phyloP scores from a whole-genome alignment of 768 basidiomycete genomes.

The Panus rudis region DNA sequence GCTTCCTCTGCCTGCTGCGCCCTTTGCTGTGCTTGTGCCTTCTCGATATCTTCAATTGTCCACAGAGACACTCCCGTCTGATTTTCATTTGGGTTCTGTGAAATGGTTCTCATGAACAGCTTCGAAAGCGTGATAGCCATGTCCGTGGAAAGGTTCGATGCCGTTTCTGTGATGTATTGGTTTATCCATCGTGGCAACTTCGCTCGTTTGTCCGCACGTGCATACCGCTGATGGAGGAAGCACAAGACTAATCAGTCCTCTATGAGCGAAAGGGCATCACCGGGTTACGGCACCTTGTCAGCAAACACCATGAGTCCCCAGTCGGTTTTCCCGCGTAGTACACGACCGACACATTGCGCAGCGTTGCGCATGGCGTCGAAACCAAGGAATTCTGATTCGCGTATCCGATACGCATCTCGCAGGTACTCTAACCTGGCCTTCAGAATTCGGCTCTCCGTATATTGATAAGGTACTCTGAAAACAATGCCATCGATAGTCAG shows the following conservation, averaged over 20 bases:
- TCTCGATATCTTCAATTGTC: conserved; percentile 88
- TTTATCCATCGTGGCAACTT: conserved; percentile 99
- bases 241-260: neutral
- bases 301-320: conserved; percentile 99
- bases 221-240: conserved; percentile 69
- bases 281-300: conserved; percentile 68
- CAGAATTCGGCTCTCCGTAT: conserved; percentile 95
- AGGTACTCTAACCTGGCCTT: conserved; percentile 97
- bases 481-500: neutral
- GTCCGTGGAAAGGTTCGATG: conserved; percentile 95
- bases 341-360: conserved; percentile 97
- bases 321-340: conserved; percentile 96
- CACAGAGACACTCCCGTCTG: conserved; percentile 92
- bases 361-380: conserved; percentile 99
- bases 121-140: conserved; percentile 95
- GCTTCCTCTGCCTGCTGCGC: conserved; percentile 13
- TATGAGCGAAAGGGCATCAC: no score
- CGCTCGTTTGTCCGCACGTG: conserved; percentile 86
- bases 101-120: conserved; percentile 96
- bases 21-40: conserved; percentile 58
- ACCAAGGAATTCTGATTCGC: conserved; percentile 96
- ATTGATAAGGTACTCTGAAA: conserved; percentile 86
- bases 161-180: conserved; percentile 97
- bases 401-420: conserved; percentile 95
- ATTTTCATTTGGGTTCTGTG: conserved; percentile 95